phyloP scores from a whole-genome alignment of 306 rosid genomes.

The Rosa lucieae region DNA sequence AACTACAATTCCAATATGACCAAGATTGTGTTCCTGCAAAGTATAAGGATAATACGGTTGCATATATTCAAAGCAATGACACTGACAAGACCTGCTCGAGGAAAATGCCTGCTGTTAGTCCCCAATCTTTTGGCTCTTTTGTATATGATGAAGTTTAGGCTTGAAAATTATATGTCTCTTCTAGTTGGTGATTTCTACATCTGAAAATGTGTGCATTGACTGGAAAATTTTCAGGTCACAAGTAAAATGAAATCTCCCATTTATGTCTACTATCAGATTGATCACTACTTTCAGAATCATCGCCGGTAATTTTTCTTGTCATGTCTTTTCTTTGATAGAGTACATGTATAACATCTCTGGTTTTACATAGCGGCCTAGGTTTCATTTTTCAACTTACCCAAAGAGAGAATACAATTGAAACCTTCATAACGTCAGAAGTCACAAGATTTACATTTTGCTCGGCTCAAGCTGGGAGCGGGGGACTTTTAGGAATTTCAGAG shows the following conservation, averaged over 20 bases:
- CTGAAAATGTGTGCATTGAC: constrained; percentile 13
- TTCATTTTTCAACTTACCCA: not conserved
- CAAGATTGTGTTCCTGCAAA: constrained; percentile 49
- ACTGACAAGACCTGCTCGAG: constrained; percentile 59
- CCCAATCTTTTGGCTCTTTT: constrained; percentile 13
- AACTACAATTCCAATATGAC: constrained; percentile 56
- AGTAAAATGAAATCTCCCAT: constrained; percentile 70
- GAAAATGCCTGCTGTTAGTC: constrained; percentile 60
- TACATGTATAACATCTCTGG: not conserved
- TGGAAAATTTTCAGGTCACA: constrained; percentile 59
- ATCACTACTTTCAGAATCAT: constrained; percentile 82
- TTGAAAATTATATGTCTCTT: not conserved
- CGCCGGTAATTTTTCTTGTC: constrained; percentile 50
- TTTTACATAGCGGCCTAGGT: not conserved
- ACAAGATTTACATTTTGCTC: constrained; percentile 9
- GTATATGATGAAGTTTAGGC: not conserved
- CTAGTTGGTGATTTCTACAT: not conserved
- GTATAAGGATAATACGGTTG: constrained; percentile 25
- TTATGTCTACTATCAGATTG: constrained; percentile 79
- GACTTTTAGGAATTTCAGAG: not conserved
- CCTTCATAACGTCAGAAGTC: not conserved
- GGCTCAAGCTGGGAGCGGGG: not conserved
- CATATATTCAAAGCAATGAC: constrained; percentile 45
- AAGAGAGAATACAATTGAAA: not conserved
- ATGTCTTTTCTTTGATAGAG: not conserved